Conservation (phyloP, 305 asterid genomes). For the Salvia sclarea region DNA sequence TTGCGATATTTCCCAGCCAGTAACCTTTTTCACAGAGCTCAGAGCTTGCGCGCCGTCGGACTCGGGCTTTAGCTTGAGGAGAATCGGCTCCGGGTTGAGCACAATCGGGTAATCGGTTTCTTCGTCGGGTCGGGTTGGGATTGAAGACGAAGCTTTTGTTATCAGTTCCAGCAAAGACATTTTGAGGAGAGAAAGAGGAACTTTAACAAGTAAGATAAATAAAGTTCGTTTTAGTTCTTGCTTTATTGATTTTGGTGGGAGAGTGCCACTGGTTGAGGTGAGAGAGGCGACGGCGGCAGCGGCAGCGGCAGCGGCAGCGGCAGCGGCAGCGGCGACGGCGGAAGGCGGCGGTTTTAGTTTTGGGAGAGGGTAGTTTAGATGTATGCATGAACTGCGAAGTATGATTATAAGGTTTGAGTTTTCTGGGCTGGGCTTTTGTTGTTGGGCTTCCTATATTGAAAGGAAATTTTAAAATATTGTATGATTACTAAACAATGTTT, state of each 20-base stretch:
- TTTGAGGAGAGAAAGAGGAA: neutral
- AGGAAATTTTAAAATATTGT: too few species aligned
- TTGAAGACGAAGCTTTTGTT: constrained; percentile 57
- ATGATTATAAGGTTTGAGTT: neutral
- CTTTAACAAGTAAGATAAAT: neutral
- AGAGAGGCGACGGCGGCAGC: neutral
- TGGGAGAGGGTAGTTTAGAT: neutral
- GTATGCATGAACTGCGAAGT: neutral
- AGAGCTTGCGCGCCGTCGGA: constrained; percentile 34
- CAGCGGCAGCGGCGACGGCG: constrained; percentile 1
- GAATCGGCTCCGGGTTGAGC: constrained; percentile 58
- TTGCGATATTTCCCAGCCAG: constrained; percentile 59
- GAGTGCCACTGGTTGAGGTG: neutral
- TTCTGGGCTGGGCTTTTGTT: neutral
- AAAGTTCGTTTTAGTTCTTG: neutral
- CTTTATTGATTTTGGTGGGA: neutral
- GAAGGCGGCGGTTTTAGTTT: neutral
- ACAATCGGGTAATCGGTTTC: constrained; percentile 55
- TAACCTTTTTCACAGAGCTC: constrained; percentile 38
- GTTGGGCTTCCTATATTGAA: neutral
- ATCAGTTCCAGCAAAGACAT: constrained; percentile 79
- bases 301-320: neutral
- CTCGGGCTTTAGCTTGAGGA: constrained; percentile 53
- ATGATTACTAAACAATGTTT: too few species aligned
- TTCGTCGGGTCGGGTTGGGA: constrained; percentile 29